A percentile compares a stretch with the other conserved stretches of the same genome.
phyloP scores from a whole-genome alignment of 1,284 basidiomycete genomes.

The Peniophora sp. region DNA sequence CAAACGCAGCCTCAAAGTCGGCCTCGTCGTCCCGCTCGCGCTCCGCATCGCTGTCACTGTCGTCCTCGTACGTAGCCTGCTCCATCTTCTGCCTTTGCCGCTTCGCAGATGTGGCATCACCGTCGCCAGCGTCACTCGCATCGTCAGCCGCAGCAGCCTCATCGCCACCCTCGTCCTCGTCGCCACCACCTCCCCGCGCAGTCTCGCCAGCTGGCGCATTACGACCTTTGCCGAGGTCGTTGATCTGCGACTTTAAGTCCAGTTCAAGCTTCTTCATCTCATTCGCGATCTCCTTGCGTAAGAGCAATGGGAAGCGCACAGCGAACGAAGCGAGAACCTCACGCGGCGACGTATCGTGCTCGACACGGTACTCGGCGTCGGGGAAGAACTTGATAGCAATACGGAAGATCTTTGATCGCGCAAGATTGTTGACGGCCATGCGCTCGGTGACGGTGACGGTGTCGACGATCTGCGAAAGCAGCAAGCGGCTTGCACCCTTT shows the following conservation, averaged over 20 bases:
- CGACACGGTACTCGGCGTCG: constrained; percentile 73
- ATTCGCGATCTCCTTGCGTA: constrained; percentile 81
- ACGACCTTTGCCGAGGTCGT: constrained; percentile 73
- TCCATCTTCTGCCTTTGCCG: constrained; percentile 58
- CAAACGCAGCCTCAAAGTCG: constrained; percentile 67
- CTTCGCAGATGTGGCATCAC: constrained; percentile 73
- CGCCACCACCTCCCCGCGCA: constrained; percentile 36
- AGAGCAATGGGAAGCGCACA: constrained; percentile 71
- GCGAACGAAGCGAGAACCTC: constrained; percentile 76
- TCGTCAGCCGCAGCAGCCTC: constrained; percentile 25
- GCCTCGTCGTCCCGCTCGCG: constrained; percentile 46
- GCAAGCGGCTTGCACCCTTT: constrained; percentile 83
- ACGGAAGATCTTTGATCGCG: constrained; percentile 77
- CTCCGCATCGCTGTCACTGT: constrained; percentile 42
- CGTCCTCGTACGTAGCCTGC: constrained; percentile 70
- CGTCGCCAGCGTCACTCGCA: constrained; percentile 24
- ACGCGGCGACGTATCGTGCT: constrained; percentile 73
- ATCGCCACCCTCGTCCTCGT: constrained; percentile 35
- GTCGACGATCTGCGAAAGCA: constrained; percentile 88
- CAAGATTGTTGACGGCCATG: constrained; percentile 59
- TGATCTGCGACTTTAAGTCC: constrained; percentile 75
- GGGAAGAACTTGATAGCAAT: constrained; percentile 88
- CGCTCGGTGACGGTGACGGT: constrained; percentile 79
- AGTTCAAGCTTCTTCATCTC: constrained; percentile 87
- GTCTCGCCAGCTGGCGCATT: constrained; percentile 35